A percentile compares a stretch with the other conserved stretches of the same genome.
Conservation (phyloP, 75 land plant species). For the Azolla pinnata region DNA sequence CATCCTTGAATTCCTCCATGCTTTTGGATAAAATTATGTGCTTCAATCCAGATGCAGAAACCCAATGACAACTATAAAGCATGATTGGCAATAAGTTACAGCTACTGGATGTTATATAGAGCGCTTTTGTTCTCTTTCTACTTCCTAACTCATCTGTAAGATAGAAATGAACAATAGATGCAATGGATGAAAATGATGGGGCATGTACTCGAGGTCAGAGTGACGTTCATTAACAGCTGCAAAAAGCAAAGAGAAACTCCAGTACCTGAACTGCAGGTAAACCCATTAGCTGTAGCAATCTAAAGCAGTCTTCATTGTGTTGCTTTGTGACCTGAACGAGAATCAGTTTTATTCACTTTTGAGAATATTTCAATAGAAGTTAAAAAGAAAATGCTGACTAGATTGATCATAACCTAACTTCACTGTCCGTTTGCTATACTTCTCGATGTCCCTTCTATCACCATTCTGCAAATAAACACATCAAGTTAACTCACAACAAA, state of each 20-base stretch:
- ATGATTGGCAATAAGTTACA: too few species aligned
- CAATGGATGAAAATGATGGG: too few species aligned
- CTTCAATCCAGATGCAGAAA: too few species aligned
- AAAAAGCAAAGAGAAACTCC: too few species aligned
- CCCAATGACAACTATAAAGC: too few species aligned
- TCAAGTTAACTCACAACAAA: neutral
- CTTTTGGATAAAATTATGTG: too few species aligned
- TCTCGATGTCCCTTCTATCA: conserved; percentile 72
- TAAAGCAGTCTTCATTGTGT: conserved; percentile 89
- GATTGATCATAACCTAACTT: conserved; percentile 65
- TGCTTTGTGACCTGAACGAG: conserved; percentile 69
- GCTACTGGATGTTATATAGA: too few species aligned
- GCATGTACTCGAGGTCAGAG: too few species aligned
- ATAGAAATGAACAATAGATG: too few species aligned
- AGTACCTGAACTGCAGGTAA: conserved; percentile 95
- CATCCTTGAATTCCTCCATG: too few species aligned
- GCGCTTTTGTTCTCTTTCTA: too few species aligned
- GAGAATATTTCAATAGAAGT: neutral
- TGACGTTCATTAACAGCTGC: neutral
- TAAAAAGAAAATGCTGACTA: neutral
- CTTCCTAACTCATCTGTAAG: too few species aligned
- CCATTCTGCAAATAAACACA: conserved; percentile 41
- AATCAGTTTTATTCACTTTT: neutral
- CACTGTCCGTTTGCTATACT: conserved; percentile 87
- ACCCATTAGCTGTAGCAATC: conserved; percentile 83